Conservation (phyloP, 345 rosid species). For the Sonneratia alba region DNA sequence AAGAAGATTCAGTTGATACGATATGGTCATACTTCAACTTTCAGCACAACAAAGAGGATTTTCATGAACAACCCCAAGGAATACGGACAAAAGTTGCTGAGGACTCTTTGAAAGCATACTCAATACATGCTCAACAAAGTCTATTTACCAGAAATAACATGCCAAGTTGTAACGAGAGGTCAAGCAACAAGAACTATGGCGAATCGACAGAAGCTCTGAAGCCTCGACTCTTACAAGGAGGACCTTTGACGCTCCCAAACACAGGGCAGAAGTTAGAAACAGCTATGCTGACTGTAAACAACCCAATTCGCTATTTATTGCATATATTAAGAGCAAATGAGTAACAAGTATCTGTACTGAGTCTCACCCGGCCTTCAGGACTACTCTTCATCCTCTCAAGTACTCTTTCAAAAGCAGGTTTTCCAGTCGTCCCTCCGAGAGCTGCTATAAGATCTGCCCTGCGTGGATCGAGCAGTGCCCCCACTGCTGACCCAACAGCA, state of each 20-base stretch:
- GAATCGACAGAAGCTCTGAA: not conserved
- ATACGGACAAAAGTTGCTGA: not conserved
- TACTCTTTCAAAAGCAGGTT: constrained; percentile 33
- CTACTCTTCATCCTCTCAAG: constrained; percentile 31
- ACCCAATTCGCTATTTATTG: not conserved
- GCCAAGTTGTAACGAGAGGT: not conserved
- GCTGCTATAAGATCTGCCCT: constrained; percentile 39
- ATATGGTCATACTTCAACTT: not conserved
- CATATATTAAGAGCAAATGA: not conserved
- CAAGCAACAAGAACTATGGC: not conserved
- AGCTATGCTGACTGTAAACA: not conserved
- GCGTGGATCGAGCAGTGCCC: constrained; percentile 34
- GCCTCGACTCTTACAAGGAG: not conserved
- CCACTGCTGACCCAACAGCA: constrained; percentile 32
- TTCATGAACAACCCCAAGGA: not conserved
- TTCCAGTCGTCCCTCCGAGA: constrained; percentile 39
- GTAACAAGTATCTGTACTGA: not conserved
- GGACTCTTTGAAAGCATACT: not conserved
- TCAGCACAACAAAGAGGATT: not conserved
- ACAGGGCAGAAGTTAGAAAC: not conserved
- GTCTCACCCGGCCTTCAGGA: constrained; percentile 32
- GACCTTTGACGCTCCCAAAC: not conserved
- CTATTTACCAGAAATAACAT: not conserved
- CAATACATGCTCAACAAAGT: not conserved
- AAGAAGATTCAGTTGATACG: not conserved